Conservation (phyloP, 73 alveolate genomes). For the Stentor roeselii region DNA sequence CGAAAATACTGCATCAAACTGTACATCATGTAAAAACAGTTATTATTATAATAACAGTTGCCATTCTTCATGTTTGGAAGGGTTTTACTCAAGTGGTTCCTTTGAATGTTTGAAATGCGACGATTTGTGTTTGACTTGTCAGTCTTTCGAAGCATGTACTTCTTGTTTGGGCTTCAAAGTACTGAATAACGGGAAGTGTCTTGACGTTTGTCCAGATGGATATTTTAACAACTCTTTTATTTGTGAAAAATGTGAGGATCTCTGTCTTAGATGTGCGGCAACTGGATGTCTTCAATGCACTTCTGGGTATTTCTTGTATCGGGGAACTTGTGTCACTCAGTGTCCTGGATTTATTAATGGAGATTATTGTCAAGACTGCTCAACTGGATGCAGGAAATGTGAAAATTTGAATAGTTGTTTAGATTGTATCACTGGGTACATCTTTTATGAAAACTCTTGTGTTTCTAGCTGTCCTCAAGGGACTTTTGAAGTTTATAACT, state of each 20-base stretch:
- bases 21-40: not conserved
- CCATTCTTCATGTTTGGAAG: not conserved
- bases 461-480: not conserved
- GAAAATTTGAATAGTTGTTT: not conserved
- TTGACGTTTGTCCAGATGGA: constrained; percentile 13
- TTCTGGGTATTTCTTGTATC: not conserved
- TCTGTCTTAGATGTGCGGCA: not conserved
- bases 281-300: not conserved
- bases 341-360: not conserved
- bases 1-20: not conserved
- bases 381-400: not conserved
- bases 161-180: not conserved
- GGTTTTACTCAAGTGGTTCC: not conserved
- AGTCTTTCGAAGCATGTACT: not conserved
- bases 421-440: not conserved
- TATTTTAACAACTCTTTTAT: too few relatives aligned
- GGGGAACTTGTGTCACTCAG: not conserved
- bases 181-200: not conserved
- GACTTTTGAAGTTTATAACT: too few relatives aligned
- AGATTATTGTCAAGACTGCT: not conserved
- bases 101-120: not conserved
- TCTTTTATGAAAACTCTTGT: not conserved
- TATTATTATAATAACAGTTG: not conserved
- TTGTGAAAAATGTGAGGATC: not conserved
- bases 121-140: not conserved